Base-by-base conservation (phyloP, 306 rosid genomes). In the Oxytropis ochrocephala region DNA sequence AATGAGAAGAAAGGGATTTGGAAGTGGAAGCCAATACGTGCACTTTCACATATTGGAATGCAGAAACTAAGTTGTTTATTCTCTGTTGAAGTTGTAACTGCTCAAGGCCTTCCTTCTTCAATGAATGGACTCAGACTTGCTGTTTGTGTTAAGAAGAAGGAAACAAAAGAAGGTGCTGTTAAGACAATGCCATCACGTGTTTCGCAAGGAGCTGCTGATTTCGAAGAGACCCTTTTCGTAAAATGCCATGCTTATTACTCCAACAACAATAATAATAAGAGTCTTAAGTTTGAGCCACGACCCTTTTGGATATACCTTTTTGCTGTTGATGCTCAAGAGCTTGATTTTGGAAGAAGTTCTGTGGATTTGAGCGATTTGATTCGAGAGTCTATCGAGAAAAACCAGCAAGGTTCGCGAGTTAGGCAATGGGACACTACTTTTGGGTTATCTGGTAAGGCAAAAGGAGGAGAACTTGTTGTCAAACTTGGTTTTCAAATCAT, bases 161-260 rank as follows among this genome's bases (percentile, higher is more conserved):
- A 89, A 73, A 91, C 96, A n/a, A 91, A 82, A 68, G 99, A 91
- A 2, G 99, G 96, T 32, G 91, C 95, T 0, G 96, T 91, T 30
- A 91, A 91, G 67, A 91, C 99, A 70, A 95, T 95, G 99, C 95
- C 96, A 0, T 85, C 99, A 11, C 81, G 96, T 48, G 97, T 91
- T 33, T 73, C 95, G 4, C 96, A 91, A 66, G 96, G 90, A 56
- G 92, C 92, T 70, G 97, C 93, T 55, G 99, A 95, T 83, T 95
- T 95, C 4, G 99, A 95, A 64, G 99, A 95, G 87, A 95, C 99
- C 8, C 78, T 95, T 43, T 95, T 95, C 69, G 60, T 95, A 27
- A 85, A 85, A 74, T 95, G 92, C 59, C 91, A 89, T 78, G 88
- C 88, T 29, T 95, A 91, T 72, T 69, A 66, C 27, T 29, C 78